These are phyloP conservation scores for Colletotrichum australisinense DNA, from an alignment of 2,329 filamentous ascomycete genomes.

Conservation along the genomic window DNA sequence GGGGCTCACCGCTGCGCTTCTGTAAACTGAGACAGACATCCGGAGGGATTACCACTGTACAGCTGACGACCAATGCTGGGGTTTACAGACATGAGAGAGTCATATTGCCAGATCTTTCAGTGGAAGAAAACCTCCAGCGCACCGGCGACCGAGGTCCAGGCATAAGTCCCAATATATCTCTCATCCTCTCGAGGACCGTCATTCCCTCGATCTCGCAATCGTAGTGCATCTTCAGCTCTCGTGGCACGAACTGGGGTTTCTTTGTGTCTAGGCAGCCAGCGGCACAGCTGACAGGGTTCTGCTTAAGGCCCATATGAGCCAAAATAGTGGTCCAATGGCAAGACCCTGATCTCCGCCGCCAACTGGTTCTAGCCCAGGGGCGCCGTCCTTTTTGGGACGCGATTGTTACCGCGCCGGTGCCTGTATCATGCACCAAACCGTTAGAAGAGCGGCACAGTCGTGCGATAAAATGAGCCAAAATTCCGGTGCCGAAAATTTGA, in stretches of 20 bases:
- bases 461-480: conserved; percentile 25
- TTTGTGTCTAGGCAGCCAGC: conserved; percentile 25
- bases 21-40: not conserved
- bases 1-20: not conserved
- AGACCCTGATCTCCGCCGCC: conserved; percentile 13
- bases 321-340: conserved; percentile 7
- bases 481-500: not conserved
- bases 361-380: not conserved
- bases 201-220: too few relatives aligned
- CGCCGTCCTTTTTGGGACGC: not conserved
- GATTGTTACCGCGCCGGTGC: not conserved
- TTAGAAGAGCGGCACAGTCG: conserved; percentile 24
- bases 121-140: not conserved
- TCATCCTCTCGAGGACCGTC: too few relatives aligned
- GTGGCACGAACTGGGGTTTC: not conserved
- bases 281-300: conserved; percentile 6
- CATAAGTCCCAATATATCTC: not conserved
- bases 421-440: not conserved
- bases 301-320: conserved; percentile 12
- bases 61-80: not conserved
- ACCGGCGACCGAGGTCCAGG: too few relatives aligned
- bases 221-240: not conserved
- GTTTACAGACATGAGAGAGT: not conserved
- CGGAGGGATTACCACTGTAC: not conserved
- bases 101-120: not conserved